phyloP scores from a whole-genome alignment of 148 eudicot species.

The Silene conica region DNA sequence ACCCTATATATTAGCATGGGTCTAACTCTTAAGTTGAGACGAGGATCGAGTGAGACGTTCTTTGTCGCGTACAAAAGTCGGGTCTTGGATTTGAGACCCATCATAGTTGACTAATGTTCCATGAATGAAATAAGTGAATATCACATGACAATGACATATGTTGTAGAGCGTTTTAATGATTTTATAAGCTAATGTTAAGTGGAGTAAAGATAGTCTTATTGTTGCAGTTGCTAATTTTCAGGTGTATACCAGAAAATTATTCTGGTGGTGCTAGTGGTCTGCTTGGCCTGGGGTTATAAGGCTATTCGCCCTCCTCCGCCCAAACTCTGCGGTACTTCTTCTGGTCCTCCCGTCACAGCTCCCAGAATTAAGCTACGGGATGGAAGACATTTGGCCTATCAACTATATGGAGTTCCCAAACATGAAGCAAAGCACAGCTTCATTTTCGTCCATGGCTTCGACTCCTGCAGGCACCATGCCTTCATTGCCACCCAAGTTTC shows the following conservation, averaged over 20 bases:
- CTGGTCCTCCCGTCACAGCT: conserved; percentile 72
- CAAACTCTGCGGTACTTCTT: conserved; percentile 62
- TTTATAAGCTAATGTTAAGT: no score
- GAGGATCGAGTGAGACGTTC: no score
- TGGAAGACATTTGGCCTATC: conserved; percentile 83
- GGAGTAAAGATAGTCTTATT: background rate
- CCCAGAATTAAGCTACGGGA: conserved; percentile 70
- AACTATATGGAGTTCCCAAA: conserved; percentile 64
- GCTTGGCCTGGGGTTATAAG: conserved; percentile 66
- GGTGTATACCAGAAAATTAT: conserved; percentile 49
- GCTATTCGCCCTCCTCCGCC: conserved; percentile 61
- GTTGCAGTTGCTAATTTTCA: background rate
- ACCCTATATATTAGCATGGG: no score
- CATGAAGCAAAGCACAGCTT: conserved; percentile 61
- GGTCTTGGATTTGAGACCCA: no score
- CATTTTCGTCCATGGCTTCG: conserved; percentile 67
- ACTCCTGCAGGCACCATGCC: conserved; percentile 51
- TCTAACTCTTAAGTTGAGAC: no score
- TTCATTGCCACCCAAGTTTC: conserved; percentile 48
- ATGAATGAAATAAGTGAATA: no score
- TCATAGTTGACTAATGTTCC: no score
- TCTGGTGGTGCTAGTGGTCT: conserved; percentile 45
- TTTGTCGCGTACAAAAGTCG: no score
- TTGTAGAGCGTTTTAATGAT: background rate
- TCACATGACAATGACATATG: no score